Base-by-base conservation (phyloP, 2,329 filamentous ascomycete genomes). In the Cladosporium austrohemisphaericum region DNA sequence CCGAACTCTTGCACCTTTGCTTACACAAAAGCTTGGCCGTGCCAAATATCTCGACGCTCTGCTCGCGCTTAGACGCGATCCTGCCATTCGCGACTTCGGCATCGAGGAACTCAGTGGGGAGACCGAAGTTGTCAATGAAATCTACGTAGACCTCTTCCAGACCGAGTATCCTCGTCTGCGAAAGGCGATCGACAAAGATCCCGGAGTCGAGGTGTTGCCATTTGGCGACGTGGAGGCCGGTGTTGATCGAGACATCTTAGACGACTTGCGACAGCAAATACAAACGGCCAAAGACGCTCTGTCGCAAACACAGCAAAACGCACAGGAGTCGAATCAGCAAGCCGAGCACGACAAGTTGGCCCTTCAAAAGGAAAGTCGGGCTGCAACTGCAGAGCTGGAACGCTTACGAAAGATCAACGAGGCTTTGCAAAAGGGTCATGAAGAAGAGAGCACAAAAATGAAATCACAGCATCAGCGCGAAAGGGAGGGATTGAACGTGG, bases 81-180 rank as follows among this genome's bases (percentile, higher is more conserved):
- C 87, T 1, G 70, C 88, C 28, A 77, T 98, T 43, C 83, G 93
- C 29, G 90, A 98, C 63, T 96, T 92, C 58, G 93, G 97, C 61
- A 86, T 96, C 18, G 38, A 49, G 16, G 44, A 49, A 28, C 22
- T 28, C 11, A 55, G 57, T 37, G 45, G 52, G 10, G 57, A 58
- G 18, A 52, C 55, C 9, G 61, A 62, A 16, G 51, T 59, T 7
- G 45, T 60, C 10, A 90, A 95, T 58, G 77, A 81, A 38, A 80
- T 80, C 0, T 97, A 96, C 67, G 83, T 98, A 49, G 88, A 96
- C 52, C 95, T 97, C 61, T 81, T 96, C 60, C 96, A 96, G 63
- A 91, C 97, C 62, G 95, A 95, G 64, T 97, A 94, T 65, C 92
- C 87, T 60, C 85, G 91, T 7, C 72, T 96, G 51, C 74, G 85